Percentiles rank a stretch among this genome's conserved stretches.
Evolutionary conservation across 2,329 filamentous ascomycete genomes (phyloP).

Genomic region (Penicillium sp.): DNA sequence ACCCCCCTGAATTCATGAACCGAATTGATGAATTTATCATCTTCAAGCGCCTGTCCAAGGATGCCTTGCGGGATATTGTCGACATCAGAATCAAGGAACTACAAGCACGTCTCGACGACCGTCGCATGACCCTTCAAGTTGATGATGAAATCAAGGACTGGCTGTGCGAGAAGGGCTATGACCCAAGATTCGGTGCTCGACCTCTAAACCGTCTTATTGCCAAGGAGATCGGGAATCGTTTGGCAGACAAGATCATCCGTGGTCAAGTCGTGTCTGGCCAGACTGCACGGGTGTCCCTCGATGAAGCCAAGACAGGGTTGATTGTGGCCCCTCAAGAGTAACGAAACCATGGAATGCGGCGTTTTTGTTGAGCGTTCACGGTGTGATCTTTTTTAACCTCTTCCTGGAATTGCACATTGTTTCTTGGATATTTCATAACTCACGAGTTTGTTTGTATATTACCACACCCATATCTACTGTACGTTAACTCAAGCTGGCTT

Average conservation of each 20-base stretch:
- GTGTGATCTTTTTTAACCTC: conserved; percentile 6
- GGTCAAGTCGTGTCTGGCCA: conserved; percentile 78
- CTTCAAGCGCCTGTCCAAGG: conserved; percentile 80
- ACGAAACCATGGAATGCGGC: conserved; percentile 10
- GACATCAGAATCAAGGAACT: conserved; percentile 87
- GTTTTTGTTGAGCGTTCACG: conserved; percentile 3
- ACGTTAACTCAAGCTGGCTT: conserved; percentile 8
- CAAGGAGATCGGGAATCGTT: conserved; percentile 82
- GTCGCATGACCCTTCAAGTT: conserved; percentile 76
- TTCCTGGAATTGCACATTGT: conserved; percentile 7
- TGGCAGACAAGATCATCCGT: conserved; percentile 90
- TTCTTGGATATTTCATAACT: conserved; percentile 6
- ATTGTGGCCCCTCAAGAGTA: conserved; percentile 46
- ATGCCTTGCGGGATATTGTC: conserved; percentile 85
- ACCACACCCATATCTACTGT: conserved; percentile 6
- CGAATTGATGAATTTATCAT: conserved; percentile 96
- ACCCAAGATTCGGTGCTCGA: conserved; percentile 85
- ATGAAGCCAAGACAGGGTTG: conserved; percentile 61
- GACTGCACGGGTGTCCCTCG: conserved; percentile 68
- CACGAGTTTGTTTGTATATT: conserved; percentile 19
- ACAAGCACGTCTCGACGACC: conserved; percentile 78
- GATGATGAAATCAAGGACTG: conserved; percentile 73
- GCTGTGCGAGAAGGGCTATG: conserved; percentile 87
- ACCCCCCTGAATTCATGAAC: conserved; percentile 95
- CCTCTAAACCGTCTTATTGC: conserved; percentile 89